Evolutionary conservation across 1,284 basidiomycete species (phyloP), one percentile per base, ranked within the genome.

Genomic region (Amylostereum chailletii): DNA sequence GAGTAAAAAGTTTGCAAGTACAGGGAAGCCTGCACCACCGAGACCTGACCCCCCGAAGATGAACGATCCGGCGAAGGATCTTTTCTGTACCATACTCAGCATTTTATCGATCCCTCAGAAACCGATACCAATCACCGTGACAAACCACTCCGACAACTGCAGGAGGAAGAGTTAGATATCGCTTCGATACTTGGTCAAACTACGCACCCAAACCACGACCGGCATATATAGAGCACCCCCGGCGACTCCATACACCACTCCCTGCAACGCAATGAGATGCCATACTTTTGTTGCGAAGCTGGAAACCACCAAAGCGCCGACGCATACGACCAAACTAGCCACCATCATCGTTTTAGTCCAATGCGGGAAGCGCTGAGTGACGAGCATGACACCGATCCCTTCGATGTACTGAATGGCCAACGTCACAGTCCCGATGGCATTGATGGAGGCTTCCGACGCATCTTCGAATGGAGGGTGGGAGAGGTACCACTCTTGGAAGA

Each of bases 1-100:
- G 7, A 62, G 52, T 2, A 64, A 50, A 10, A 56, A 51, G 40
- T 61, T 56, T 37, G 62, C 51, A 36, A 62, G 42, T 50, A 62
- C 56, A 2, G 62, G 62, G 46, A 64, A 62, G 0, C 54, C 54
- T 46, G 61, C 34, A 57, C 62, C 60, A 7, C 61, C 61, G 5
- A 62, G 49, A 34, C 61, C 60, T 3, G 60, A 58, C 2, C 62
- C 61, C 1, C 62, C 59, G 47, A 63, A 63, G 47, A 64, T 60
- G 43, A 62, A 59, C 3, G 61, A 60, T 4, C 57, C 57, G 2
- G 62, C 61, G 27, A 63, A 57, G 8, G 61, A 61, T 1, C 60
- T 55, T 32, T 58, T 58, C 34, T 55, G 51, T 7, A 57, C 53
- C 42, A 60, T 59, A 55, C 58, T n/a, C n/a, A 27, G 6, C n/a